Evolutionary conservation across 495 filamentous ascomycete genomes (phyloP), one percentile per base, ranked within the genome.

Genomic region (Aspergillus homomorphus): DNA sequence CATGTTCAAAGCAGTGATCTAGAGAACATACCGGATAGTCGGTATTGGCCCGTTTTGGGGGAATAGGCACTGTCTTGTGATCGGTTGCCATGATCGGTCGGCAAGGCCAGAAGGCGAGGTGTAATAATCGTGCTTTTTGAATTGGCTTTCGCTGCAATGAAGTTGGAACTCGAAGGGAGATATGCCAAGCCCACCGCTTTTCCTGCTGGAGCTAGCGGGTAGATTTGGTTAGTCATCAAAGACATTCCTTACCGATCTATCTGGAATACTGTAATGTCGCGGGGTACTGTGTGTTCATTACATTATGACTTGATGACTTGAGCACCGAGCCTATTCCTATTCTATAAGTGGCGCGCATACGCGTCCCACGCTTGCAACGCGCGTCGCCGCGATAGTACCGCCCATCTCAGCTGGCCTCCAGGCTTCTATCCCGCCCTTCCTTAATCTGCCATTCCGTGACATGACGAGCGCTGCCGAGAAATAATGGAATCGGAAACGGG

Each of bases 11-110:
- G 41, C 21, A 59, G 53, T 42, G 20, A 9, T 9, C 28, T 38
- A 10, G 2, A 12, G 23, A 26, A 80, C 85, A 63, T 79, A 96
- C 92, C 50, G 91, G 91, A 72, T 86, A 96, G 19, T 92, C 85
- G 51, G 89, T 88, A 65, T 83, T 77, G 59, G 88, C 70, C 66
- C 80, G 80, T 79, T 91, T 92, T 63, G 89, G 84, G 30, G 90
- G 89, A 56, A 92, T 83, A 67, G 85, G 83, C 28, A 82, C 80
- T 68, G 79, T 74, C 63, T 77, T 76, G 44, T 79, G 72, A 59
- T 81, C 69, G 69, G 77, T 82, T 62, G 86, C 81, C 86, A 88
- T 90, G 63, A 51, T 72, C 62, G 56, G 20, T 41, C 55, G 53
- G 57, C 30, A 62, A 50, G n/a, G 49, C 46, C 41, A 59, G 57